Conservation (phyloP, 2,329 filamentous ascomycete species). For the Ceratocystis alfenasii region DNA sequence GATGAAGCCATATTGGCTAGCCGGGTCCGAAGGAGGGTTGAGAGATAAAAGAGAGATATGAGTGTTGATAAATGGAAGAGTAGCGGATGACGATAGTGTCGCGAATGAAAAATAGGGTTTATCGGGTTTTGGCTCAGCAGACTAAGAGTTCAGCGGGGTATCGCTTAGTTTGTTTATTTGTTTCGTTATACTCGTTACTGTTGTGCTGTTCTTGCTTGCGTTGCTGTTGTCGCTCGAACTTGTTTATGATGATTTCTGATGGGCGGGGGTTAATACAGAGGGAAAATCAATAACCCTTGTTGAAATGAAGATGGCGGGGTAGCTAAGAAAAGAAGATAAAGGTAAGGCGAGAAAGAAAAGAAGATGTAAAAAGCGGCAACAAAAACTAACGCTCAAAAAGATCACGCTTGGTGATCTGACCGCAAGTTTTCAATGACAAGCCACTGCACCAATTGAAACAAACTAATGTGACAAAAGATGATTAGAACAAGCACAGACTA, state of each 20-base stretch:
- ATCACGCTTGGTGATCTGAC: slow-evolving; percentile 3
- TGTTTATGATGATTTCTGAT: not conserved
- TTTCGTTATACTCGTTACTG: too few relatives aligned
- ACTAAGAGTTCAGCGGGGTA: too few relatives aligned
- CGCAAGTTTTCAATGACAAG: not conserved
- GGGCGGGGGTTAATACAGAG: too few relatives aligned
- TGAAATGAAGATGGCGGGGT: not conserved
- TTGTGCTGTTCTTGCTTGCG: not conserved
- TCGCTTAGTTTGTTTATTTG: too few relatives aligned
- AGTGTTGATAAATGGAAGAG: not conserved
- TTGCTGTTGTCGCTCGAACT: not conserved
- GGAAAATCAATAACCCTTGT: slow-evolving; percentile 4
- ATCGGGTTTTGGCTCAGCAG: too few relatives aligned
- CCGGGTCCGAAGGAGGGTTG: not conserved
- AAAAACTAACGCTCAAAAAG: not conserved
- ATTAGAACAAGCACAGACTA: not conserved
- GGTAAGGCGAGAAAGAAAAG: too few relatives aligned
- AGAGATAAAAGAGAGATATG: not conserved
- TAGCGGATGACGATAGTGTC: not conserved
- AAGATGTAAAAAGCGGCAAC: not conserved
- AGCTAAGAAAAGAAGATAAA: not conserved
- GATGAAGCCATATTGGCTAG: slow-evolving; percentile 37
- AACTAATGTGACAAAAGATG: not conserved
- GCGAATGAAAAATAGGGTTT: too few relatives aligned
- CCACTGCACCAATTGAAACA: not conserved